Evolutionary conservation across 1,284 basidiomycete species (phyloP).

Genomic region (Fereydounia khargensis): DNA sequence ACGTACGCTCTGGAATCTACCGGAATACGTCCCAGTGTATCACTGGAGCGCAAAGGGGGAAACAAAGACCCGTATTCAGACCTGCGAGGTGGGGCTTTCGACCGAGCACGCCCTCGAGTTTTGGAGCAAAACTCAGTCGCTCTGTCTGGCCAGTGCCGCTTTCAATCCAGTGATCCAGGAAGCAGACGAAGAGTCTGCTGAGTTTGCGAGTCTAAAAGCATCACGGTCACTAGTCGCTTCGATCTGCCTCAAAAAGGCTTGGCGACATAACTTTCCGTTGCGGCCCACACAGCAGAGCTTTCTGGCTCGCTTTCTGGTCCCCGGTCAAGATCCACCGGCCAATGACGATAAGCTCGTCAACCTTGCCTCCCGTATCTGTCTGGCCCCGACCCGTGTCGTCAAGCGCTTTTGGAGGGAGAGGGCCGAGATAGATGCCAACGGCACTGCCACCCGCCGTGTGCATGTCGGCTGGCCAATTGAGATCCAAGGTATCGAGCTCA

Average conservation of each 20-base stretch:
- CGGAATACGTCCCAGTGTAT: slow-evolving; percentile 19
- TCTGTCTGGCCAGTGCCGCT: too few species aligned
- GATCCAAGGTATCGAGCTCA: not conserved
- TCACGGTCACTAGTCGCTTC: too few species aligned
- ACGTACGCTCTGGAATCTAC: too few species aligned
- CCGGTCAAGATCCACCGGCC: too few species aligned
- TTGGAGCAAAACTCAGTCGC: slow-evolving; percentile 13
- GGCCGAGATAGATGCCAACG: too few species aligned
- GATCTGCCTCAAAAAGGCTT: too few species aligned
- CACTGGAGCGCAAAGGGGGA: slow-evolving; percentile 6
- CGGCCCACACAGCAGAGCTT: slow-evolving; percentile 21
- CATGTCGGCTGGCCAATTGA: not conserved
- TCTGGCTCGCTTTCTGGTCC: slow-evolving; percentile 10
- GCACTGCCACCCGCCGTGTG: too few species aligned
- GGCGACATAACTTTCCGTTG: slow-evolving; percentile 15
- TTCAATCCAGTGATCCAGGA: too few species aligned
- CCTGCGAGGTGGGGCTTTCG: slow-evolving; percentile 8
- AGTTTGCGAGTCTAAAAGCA: too few species aligned
- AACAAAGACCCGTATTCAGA: slow-evolving; percentile 11
- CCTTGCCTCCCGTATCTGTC: not conserved
- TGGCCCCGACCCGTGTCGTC: not conserved
- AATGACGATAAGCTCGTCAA: not conserved
- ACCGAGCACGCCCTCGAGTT: slow-evolving; percentile 13
- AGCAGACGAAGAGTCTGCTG: too few species aligned
- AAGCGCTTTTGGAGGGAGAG: not conserved